phyloP scores from a whole-genome alignment of 345 rosid species.

The Salix suchowensis region DNA sequence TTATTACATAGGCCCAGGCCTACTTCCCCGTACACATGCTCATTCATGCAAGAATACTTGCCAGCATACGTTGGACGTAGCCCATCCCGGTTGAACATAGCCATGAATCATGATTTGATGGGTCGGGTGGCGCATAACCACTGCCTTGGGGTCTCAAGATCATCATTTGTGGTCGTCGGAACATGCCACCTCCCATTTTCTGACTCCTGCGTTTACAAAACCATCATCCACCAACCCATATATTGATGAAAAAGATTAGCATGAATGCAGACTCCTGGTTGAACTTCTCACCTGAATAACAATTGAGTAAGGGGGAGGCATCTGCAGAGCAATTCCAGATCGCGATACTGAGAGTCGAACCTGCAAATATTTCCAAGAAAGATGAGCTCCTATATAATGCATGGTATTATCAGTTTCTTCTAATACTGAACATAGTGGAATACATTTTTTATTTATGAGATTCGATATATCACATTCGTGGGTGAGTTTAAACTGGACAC shows the following conservation, averaged over 20 bases:
- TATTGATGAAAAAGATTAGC: background rate
- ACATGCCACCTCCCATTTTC: conserved; percentile 89
- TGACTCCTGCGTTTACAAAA: conserved; percentile 57
- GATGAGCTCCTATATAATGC: background rate
- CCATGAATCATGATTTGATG: background rate
- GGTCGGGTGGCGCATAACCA: conserved; percentile 73
- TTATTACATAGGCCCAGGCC: too few relatives aligned
- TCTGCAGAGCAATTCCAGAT: conserved; percentile 46
- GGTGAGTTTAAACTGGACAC: background rate
- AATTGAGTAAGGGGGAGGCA: conserved; percentile 96
- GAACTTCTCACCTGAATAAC: conserved; percentile 68
- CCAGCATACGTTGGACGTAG: background rate
- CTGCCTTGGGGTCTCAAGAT: conserved; percentile 57
- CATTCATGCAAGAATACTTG: background rate
- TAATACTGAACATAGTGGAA: background rate
- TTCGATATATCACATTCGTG: background rate
- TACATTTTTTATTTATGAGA: background rate
- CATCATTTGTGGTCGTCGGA: conserved; percentile 58
- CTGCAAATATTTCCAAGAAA: conserved; percentile 32
- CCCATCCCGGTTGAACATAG: background rate
- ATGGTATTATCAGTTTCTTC: background rate
- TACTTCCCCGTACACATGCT: background rate
- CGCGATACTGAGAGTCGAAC: conserved; percentile 55
- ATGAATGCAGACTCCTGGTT: background rate
- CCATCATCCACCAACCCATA: background rate